Evolutionary conservation across 177 flowering plant species (phyloP).

Genomic region (Tripterygium wilfordii): DNA sequence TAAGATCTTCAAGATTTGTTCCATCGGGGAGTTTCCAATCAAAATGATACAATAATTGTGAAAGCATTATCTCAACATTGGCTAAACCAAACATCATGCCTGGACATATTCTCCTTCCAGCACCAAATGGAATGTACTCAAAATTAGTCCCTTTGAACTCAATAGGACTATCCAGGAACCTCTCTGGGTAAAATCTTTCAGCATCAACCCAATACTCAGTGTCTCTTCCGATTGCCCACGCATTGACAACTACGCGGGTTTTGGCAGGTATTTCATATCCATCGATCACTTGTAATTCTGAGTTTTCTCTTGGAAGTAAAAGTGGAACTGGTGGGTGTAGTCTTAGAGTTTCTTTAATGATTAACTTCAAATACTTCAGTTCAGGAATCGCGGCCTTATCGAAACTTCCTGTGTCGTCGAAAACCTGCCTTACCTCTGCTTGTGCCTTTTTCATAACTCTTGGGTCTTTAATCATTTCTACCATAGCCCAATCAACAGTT

Average conservation of each 20-base stretch:
- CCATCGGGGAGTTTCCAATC: slow-evolving; percentile 7
- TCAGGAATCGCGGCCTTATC: slow-evolving; percentile 16
- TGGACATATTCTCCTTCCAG: too few species aligned
- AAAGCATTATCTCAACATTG: slow-evolving; percentile 3
- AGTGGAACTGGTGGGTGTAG: slow-evolving; percentile 33
- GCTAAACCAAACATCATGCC: background rate
- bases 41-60: too few species aligned
- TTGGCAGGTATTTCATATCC: slow-evolving; percentile 31
- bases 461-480: slow-evolving; percentile 34
- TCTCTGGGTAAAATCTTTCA: too few species aligned
- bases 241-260: slow-evolving; percentile 38
- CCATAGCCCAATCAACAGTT: slow-evolving; percentile 32
- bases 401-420: slow-evolving; percentile 5
- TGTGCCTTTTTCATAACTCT: slow-evolving; percentile 32
- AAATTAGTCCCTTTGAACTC: too few species aligned
- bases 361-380: slow-evolving; percentile 25
- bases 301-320: slow-evolving; percentile 32
- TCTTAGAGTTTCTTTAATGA: too few species aligned
- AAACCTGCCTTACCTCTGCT: too few species aligned
- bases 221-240: too few species aligned
- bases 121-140: too few species aligned
- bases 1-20: slow-evolving; percentile 3
- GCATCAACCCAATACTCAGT: too few species aligned
- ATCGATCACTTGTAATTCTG: slow-evolving; percentile 21
- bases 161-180: slow-evolving; percentile 17